Percentiles rank a stretch among this genome's conserved stretches.
These are phyloP conservation scores for Hygrophorus pudorinus DNA, from an alignment of 768 basidiomycete species.

Conservation along the genomic window DNA sequence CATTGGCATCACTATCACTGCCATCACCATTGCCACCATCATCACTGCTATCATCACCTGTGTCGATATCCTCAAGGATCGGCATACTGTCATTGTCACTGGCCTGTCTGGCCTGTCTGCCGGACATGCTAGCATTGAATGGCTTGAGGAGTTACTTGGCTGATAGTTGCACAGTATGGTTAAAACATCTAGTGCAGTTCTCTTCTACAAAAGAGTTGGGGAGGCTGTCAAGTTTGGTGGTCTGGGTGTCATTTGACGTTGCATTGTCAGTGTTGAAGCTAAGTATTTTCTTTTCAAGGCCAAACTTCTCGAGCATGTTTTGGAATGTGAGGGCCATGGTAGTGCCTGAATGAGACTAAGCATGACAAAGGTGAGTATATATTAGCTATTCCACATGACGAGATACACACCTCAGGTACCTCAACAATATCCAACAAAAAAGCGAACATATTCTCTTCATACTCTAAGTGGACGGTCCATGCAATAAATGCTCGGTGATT, in stretches of 20 bases:
- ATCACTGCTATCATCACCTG: background rate
- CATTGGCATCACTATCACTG: background rate
- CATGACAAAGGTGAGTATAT: background rate
- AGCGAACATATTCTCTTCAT: no score
- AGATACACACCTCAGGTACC: constrained; percentile 14
- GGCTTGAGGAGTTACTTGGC: no score
- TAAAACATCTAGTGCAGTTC: constrained; percentile 13
- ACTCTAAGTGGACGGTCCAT: no score
- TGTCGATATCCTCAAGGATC: background rate
- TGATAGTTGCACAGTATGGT: background rate
- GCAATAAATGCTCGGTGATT: no score
- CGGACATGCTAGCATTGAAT: background rate
- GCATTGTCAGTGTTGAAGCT: background rate
- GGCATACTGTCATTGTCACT: background rate
- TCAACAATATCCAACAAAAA: no score
- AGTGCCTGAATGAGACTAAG: constrained; percentile 18
- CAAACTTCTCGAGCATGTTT: constrained; percentile 12
- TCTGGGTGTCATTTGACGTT: no score
- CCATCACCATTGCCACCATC: background rate
- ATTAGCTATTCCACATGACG: constrained; percentile 18
- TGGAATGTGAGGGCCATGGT: constrained; percentile 19
- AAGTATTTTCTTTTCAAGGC: constrained; percentile 8
- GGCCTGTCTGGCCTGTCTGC: no score
- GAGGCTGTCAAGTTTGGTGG: no score
- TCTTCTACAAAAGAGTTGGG: background rate